Evolutionary conservation across 2,329 filamentous ascomycete species (phyloP).

Genomic region (Phyllosticta paracitricarpa): DNA sequence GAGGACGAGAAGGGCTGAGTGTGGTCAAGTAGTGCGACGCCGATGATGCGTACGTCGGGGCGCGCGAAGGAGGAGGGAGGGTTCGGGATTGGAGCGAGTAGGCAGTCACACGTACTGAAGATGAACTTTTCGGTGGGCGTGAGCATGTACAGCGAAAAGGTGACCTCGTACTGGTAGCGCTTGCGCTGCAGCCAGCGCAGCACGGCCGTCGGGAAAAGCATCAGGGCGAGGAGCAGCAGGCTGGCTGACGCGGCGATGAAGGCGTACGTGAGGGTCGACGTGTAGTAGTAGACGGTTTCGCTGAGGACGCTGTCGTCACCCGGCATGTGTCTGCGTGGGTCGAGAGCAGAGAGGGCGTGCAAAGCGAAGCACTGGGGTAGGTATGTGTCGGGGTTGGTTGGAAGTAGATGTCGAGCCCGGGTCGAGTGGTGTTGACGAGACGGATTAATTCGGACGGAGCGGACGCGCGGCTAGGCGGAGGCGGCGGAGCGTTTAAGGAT

Average conservation of each 20-base stretch:
- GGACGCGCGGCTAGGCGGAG: not conserved
- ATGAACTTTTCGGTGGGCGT: constrained; percentile 93
- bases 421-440: not conserved
- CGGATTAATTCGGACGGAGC: not conserved
- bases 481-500: not conserved
- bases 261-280: constrained; percentile 25
- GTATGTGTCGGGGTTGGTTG: not conserved
- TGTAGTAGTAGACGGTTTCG: constrained; percentile 14
- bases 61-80: not conserved
- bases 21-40: not conserved
- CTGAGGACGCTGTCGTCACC: constrained; percentile 2
- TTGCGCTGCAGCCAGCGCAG: constrained; percentile 87
- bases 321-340: not conserved
- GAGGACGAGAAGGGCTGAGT: not conserved
- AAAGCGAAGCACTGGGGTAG: not conserved
- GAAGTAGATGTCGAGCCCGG: not conserved
- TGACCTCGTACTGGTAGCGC: constrained; percentile 97
- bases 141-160: constrained; percentile 93
- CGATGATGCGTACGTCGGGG: not conserved
- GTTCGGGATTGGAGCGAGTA: not conserved
- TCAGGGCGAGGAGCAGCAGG: constrained; percentile 31
- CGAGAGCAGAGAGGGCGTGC: not conserved
- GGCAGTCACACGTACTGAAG: constrained; percentile 64
- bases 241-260: constrained; percentile 22
- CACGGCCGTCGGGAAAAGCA: constrained; percentile 44